phyloP scores from a whole-genome alignment of 2,329 filamentous ascomycete species.

The Leptographium procerum region DNA sequence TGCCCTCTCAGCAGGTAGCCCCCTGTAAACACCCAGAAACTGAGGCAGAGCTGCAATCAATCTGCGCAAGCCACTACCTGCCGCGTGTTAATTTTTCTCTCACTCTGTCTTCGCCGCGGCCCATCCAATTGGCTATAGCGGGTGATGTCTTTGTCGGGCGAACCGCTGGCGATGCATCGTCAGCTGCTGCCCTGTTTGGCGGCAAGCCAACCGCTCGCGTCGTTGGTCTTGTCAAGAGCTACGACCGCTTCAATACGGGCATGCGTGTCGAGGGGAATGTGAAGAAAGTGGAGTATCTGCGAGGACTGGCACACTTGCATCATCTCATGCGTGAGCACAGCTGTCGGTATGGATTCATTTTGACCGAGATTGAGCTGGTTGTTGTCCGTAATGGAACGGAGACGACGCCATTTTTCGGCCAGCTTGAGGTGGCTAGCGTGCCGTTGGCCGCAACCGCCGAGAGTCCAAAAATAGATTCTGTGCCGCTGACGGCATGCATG shows the following conservation, averaged over 20 bases:
- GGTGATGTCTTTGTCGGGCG: constrained; percentile 50
- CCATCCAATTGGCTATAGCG: constrained; percentile 34
- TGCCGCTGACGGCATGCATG: constrained; percentile 56
- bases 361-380: constrained; percentile 91
- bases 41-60: constrained; percentile 61
- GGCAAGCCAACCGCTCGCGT: constrained; percentile 34
- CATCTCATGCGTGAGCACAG: constrained; percentile 87
- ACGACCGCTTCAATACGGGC: constrained; percentile 88
- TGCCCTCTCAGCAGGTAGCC: constrained; percentile 41
- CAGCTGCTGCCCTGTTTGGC: constrained; percentile 40
- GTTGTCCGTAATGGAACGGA: constrained; percentile 71
- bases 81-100: constrained; percentile 81
- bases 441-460: constrained; percentile 36
- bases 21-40: constrained; percentile 63
- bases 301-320: constrained; percentile 75
- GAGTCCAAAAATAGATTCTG: constrained; percentile 19
- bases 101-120: constrained; percentile 58
- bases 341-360: constrained; percentile 89
- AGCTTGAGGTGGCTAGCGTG: constrained; percentile 60
- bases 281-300: constrained; percentile 80
- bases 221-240: constrained; percentile 71
- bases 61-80: constrained; percentile 69
- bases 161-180: constrained; percentile 43
- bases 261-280: constrained; percentile 80
- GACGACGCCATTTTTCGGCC: constrained; percentile 73